Conservation (phyloP, 179 eudicot species). For the Silene noctiflora region DNA sequence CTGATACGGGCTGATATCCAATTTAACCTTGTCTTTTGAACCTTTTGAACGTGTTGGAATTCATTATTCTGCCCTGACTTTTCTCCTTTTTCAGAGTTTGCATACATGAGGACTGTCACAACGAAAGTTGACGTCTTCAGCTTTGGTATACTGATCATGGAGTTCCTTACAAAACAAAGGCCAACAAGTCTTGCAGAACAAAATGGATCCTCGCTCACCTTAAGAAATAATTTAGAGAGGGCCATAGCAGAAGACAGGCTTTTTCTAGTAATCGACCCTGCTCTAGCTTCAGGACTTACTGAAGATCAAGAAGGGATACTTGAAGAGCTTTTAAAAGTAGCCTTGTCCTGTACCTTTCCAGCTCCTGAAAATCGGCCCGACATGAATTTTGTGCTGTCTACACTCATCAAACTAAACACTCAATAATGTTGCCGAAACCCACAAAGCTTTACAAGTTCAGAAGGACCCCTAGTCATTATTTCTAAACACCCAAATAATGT, state of each 20-base stretch:
- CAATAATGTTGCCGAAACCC: neutral
- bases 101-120: constrained; percentile 11
- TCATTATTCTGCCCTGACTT: neutral
- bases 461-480: too few species aligned
- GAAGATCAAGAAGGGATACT: neutral
- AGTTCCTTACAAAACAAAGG: neutral
- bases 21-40: too few species aligned
- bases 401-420: neutral
- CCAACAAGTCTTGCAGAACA: neutral
- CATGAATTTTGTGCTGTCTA: neutral
- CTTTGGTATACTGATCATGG: neutral
- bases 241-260: neutral
- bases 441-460: too few species aligned
- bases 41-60: too few species aligned
- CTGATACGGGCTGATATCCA: too few species aligned
- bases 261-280: neutral
- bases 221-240: neutral
- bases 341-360: neutral
- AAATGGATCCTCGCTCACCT: neutral
- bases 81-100: neutral
- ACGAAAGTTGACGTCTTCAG: constrained; percentile 6
- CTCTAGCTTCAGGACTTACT: neutral
- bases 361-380: neutral
- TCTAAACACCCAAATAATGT: too few species aligned
- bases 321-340: neutral